Evolutionary conservation across 78 protist species (phyloP).

Genomic region (Polysphondylium violaceum): DNA sequence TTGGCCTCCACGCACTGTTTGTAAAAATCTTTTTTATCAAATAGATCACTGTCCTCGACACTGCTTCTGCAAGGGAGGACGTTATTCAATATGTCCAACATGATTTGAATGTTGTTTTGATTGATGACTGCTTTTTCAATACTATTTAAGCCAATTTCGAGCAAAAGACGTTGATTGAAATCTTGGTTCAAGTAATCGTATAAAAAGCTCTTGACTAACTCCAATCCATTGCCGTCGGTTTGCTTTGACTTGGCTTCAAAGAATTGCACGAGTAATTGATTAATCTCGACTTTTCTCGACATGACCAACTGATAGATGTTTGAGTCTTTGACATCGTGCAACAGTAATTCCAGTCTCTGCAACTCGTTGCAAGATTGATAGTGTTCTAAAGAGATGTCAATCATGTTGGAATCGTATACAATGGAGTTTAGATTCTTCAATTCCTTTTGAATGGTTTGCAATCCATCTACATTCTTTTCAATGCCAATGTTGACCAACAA

Average conservation of each 20-base stretch:
- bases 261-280: neutral
- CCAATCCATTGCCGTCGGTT: neutral
- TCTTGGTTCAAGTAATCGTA: neutral
- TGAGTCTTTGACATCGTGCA: neutral
- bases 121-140: constrained; percentile 10
- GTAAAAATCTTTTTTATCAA: constrained; percentile 1
- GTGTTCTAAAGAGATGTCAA: neutral
- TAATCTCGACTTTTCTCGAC: neutral
- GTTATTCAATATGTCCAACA: neutral
- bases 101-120: neutral
- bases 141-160: constrained; percentile 24
- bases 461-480: constrained; percentile 22
- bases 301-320: neutral
- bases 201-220: constrained; percentile 19
- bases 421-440: constrained; percentile 13
- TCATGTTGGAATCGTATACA: constrained; percentile 13
- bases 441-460: neutral
- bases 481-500: constrained; percentile 25
- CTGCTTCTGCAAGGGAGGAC: neutral
- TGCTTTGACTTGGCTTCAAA: constrained; percentile 25
- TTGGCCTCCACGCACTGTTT: neutral
- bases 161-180: neutral
- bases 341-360: constrained; percentile 6
- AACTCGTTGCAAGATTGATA: constrained; percentile 5
- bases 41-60: neutral